Conservation (phyloP, 805 yeast species). For the Aciculoconidium aculeatum region DNA sequence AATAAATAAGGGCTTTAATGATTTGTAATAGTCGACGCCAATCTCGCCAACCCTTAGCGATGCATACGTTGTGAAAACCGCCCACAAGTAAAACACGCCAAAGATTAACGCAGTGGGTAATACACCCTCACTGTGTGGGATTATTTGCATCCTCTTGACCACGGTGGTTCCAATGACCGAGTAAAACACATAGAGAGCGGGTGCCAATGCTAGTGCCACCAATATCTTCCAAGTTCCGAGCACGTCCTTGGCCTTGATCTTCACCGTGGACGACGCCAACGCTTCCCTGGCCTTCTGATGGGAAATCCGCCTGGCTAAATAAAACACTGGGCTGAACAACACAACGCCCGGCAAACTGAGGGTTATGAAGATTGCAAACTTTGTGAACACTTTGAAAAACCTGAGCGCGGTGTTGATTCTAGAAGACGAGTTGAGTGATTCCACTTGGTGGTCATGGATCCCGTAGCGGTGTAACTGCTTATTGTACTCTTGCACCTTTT, state of each 20-base stretch:
- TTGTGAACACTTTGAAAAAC: constrained; percentile 21
- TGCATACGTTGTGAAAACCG: constrained; percentile 36
- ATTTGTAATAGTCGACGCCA: constrained; percentile 37
- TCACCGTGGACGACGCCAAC: constrained; percentile 32
- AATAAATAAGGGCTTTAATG: constrained; percentile 32
- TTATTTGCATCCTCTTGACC: constrained; percentile 11
- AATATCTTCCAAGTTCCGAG: constrained; percentile 39
- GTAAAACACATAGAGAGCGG: constrained; percentile 33
- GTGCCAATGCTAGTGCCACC: constrained; percentile 37
- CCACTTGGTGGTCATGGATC: constrained; percentile 38
- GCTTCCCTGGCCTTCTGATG: constrained; percentile 32
- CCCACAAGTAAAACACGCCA: constrained; percentile 27
- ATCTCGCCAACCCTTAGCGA: constrained; percentile 37
- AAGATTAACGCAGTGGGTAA: constrained; percentile 16
- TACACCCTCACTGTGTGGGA: constrained; percentile 7
- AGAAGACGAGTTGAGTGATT: constrained; percentile 18
- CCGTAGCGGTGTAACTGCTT: constrained; percentile 25
- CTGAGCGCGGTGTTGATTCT: constrained; percentile 16
- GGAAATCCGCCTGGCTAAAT: constrained; percentile 28
- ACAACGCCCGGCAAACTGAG: constrained; percentile 34
- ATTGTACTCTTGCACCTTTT: constrained; percentile 29
- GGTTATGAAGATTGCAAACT: constrained; percentile 24
- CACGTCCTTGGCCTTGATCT: constrained; percentile 37
- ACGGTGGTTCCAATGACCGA: constrained; percentile 28
- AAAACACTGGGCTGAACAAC: constrained; percentile 36